These are phyloP conservation scores for Solanum chacoense DNA, from an alignment of 305 asterid species.

Conservation along the genomic window DNA sequence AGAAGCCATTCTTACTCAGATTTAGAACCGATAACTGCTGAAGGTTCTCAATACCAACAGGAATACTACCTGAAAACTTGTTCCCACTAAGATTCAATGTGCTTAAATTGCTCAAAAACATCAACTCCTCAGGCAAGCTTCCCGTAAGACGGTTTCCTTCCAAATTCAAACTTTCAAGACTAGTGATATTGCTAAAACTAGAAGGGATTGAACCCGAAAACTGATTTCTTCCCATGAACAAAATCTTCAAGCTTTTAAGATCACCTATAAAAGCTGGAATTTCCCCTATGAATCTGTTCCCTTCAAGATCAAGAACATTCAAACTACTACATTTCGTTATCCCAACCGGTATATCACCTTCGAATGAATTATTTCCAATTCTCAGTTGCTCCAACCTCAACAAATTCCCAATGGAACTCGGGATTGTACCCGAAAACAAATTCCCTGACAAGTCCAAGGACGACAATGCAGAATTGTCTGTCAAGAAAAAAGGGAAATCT, in stretches of 20 bases:
- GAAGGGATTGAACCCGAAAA: slow-evolving; percentile 35
- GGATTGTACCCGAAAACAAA: slow-evolving; percentile 35
- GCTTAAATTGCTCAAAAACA: slow-evolving; percentile 40
- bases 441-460: slow-evolving; percentile 54
- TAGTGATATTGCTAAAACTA: slow-evolving; percentile 28
- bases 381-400: slow-evolving; percentile 39
- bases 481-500: slow-evolving; percentile 32
- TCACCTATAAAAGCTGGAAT: slow-evolving; percentile 31
- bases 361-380: slow-evolving; percentile 46
- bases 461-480: slow-evolving; percentile 25
- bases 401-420: slow-evolving; percentile 32
- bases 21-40: slow-evolving; percentile 37
- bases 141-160: slow-evolving; percentile 40
- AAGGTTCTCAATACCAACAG: slow-evolving; percentile 28
- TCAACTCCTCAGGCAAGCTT: slow-evolving; percentile 32
- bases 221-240: slow-evolving; percentile 42
- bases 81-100: slow-evolving; percentile 46
- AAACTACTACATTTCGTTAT: slow-evolving; percentile 31
- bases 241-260: slow-evolving; percentile 22
- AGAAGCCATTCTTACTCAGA: slow-evolving; percentile 45
- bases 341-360: slow-evolving; percentile 32
- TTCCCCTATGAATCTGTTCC: slow-evolving; percentile 34
- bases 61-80: slow-evolving; percentile 35
- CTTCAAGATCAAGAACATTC: slow-evolving; percentile 46
- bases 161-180: slow-evolving; percentile 38